These are phyloP conservation scores for Calocera viscosa DNA, from an alignment of 768 basidiomycete genomes.

Conservation along the genomic window DNA sequence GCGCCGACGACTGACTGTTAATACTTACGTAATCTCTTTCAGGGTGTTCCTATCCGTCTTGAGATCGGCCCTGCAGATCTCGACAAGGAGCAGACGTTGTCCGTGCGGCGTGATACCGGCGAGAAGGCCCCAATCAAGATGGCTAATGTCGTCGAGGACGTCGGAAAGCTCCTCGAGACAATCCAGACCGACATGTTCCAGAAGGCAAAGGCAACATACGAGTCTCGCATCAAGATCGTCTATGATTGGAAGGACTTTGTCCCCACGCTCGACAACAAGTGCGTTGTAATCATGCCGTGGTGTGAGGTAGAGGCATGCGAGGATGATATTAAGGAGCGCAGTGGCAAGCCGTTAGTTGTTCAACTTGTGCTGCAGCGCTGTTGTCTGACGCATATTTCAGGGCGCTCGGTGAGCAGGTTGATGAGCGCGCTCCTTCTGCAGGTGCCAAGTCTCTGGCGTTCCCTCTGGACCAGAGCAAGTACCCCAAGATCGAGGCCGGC, in stretches of 20 bases:
- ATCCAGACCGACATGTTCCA: conserved; percentile 85
- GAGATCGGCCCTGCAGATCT: conserved; percentile 94
- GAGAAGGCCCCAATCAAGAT: conserved; percentile 46
- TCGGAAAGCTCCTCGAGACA: conserved; percentile 60
- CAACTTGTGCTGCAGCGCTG: background rate
- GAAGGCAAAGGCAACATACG: conserved; percentile 61
- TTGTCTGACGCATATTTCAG: conserved; percentile 8
- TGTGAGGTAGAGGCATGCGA: conserved; percentile 88
- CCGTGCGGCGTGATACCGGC: conserved; percentile 73
- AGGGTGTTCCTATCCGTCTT: conserved; percentile 94
- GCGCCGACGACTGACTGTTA: background rate
- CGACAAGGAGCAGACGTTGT: conserved; percentile 62
- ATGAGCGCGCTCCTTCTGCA: conserved; percentile 91
- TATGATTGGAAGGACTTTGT: conserved; percentile 89
- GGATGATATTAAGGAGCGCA: conserved; percentile 95
- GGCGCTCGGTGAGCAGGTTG: conserved; percentile 66
- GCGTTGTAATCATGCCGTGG: conserved; percentile 85
- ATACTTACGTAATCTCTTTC: conserved; percentile 10
- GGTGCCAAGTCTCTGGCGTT: conserved; percentile 96
- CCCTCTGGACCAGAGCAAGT: conserved; percentile 83
- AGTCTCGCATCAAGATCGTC: conserved; percentile 55
- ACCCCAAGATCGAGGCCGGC: conserved; percentile 64
- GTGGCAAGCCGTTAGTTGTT: conserved; percentile 62
- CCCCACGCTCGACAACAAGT: conserved; percentile 78
- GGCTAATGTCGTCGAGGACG: conserved; percentile 34